Conservation (phyloP, 2,329 filamentous ascomycete genomes). For the Pezicula carpinea region DNA sequence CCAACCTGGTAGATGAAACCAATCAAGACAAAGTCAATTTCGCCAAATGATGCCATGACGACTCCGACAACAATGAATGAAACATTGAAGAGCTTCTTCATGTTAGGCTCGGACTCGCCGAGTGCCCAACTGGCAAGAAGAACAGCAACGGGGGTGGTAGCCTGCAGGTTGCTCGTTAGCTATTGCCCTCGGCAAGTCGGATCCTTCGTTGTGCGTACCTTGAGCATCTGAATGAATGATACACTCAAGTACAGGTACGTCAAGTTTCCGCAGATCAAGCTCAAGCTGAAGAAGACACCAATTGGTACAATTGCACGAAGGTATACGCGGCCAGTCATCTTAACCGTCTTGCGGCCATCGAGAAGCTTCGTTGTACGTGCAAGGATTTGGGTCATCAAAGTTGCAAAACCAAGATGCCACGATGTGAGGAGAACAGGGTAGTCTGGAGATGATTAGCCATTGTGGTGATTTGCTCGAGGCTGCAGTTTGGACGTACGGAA, state of each 20-base stretch:
- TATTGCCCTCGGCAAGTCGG: background rate
- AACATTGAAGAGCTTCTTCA: conserved; percentile 87
- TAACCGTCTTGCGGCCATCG: conserved; percentile 91
- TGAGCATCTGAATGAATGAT: conserved; percentile 98
- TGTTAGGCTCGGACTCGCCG: conserved; percentile 69
- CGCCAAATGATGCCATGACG: conserved; percentile 87
- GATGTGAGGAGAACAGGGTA: conserved; percentile 83
- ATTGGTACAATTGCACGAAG: conserved; percentile 91
- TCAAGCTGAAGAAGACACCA: conserved; percentile 91
- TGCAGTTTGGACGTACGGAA: conserved; percentile 61
- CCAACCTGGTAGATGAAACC: conserved; percentile 76
- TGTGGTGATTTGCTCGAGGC: background rate
- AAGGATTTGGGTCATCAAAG: conserved; percentile 88
- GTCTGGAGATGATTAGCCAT: conserved; percentile 41
- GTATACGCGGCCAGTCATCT: conserved; percentile 95
- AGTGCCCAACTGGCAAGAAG: conserved; percentile 85
- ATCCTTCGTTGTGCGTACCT: conserved; percentile 49
- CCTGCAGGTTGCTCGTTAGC: conserved; percentile 43
- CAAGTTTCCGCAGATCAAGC: conserved; percentile 92
- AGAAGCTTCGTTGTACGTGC: conserved; percentile 85
- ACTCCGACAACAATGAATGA: conserved; percentile 93
- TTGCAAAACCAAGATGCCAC: conserved; percentile 93
- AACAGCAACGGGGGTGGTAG: conserved; percentile 90
- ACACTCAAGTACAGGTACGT: conserved; percentile 94
- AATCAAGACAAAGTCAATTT: conserved; percentile 84